phyloP scores from a whole-genome alignment of 495 filamentous ascomycete species.

The Penicillium paxilli region DNA sequence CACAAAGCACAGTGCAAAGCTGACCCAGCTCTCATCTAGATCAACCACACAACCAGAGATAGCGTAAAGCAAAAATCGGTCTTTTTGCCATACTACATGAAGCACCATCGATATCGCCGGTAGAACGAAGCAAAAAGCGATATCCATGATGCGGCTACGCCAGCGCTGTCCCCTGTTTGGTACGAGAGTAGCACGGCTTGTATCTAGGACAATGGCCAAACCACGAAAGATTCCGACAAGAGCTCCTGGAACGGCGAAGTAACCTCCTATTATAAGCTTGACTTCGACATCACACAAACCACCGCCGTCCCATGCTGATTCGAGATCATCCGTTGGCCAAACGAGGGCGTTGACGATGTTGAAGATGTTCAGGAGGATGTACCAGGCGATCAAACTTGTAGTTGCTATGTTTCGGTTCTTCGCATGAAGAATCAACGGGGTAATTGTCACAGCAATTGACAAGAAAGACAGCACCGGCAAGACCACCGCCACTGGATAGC shows the following conservation, averaged over 20 bases:
- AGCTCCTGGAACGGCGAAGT: constrained; percentile 62
- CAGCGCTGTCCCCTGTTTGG: constrained; percentile 52
- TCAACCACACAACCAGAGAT: constrained; percentile 70
- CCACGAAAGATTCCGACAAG: constrained; percentile 70
- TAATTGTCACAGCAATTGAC: constrained; percentile 54
- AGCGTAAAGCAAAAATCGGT: constrained; percentile 71
- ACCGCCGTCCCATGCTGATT: constrained; percentile 68
- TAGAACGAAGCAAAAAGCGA: constrained; percentile 66
- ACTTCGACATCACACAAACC: constrained; percentile 83
- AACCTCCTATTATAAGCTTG: constrained; percentile 64
- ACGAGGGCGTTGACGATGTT: constrained; percentile 76
- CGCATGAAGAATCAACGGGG: constrained; percentile 38
- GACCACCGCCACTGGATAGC: constrained; percentile 35
- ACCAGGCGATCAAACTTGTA: constrained; percentile 62
- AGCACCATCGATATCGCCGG: constrained; percentile 65
- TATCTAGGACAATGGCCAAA: constrained; percentile 68
- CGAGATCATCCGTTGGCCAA: constrained; percentile 73
- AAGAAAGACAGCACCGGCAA: constrained; percentile 55
- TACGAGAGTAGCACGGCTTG: constrained; percentile 56
- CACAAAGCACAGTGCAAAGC: constrained; percentile 61
- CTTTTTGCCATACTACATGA: constrained; percentile 67
- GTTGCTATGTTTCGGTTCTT: constrained; percentile 48
- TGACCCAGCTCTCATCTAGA: constrained; percentile 70
- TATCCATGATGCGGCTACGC: constrained; percentile 56
- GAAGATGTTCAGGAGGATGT: constrained; percentile 63